Evolutionary conservation across 2,329 filamentous ascomycete genomes (phyloP).

Genomic region (Leptographium flavum): DNA sequence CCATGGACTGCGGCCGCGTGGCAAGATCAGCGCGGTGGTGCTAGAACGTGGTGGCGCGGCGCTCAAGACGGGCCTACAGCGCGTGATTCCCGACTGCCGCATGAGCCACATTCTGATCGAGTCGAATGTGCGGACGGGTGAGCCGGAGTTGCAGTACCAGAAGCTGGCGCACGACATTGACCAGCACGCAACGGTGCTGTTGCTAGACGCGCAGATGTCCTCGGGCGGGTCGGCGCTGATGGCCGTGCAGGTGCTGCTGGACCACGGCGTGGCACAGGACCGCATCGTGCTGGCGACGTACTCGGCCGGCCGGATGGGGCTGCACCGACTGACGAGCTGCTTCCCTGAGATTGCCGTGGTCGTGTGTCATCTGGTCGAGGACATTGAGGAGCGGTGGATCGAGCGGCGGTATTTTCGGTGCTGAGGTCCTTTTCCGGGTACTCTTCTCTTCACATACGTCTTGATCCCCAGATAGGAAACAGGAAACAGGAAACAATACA

Average conservation of each 20-base stretch:
- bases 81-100: slow-evolving; percentile 84
- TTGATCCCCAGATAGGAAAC: too few species aligned
- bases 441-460: too few species aligned
- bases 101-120: slow-evolving; percentile 85
- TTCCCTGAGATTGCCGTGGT: slow-evolving; percentile 82
- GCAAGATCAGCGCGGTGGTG: slow-evolving; percentile 72
- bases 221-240: slow-evolving; percentile 76
- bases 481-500: background rate
- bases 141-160: slow-evolving; percentile 85
- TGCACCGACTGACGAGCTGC: slow-evolving; percentile 75
- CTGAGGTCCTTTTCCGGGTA: slow-evolving; percentile 27
- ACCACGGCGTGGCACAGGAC: slow-evolving; percentile 76
- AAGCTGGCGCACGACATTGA: slow-evolving; percentile 63
- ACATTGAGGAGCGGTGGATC: slow-evolving; percentile 78
- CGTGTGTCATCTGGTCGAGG: slow-evolving; percentile 65
- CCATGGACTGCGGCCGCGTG: slow-evolving; percentile 53
- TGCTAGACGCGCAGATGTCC: slow-evolving; percentile 90
- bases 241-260: slow-evolving; percentile 89
- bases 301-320: slow-evolving; percentile 67
- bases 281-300: slow-evolving; percentile 89
- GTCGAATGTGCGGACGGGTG: slow-evolving; percentile 69
- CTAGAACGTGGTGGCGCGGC: slow-evolving; percentile 80
- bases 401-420: slow-evolving; percentile 86
- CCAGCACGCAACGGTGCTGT: slow-evolving; percentile 57
- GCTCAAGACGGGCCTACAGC: slow-evolving; percentile 74